Evolutionary conservation across 148 eudicot genomes (phyloP).

Genomic region (Pharnaceum exiguum): DNA sequence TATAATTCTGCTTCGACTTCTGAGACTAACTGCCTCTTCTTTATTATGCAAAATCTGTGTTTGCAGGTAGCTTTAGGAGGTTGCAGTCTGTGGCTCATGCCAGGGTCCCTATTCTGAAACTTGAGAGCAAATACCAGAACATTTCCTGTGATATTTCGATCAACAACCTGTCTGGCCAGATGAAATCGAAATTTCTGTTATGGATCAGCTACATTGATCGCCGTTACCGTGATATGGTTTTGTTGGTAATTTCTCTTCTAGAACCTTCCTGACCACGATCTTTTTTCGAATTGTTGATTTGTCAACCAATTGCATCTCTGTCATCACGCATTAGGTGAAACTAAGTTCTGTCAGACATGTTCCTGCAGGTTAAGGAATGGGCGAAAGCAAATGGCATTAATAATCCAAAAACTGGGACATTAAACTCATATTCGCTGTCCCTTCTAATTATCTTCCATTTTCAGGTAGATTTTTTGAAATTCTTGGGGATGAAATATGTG

Average conservation of each 20-base stretch:
- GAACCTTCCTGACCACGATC: no score
- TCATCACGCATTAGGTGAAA: not conserved
- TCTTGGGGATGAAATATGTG: not conserved
- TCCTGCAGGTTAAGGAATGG: constrained; percentile 93
- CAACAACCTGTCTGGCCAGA: constrained; percentile 72
- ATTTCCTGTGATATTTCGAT: constrained; percentile 90
- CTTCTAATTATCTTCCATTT: constrained; percentile 88
- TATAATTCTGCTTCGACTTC: no score
- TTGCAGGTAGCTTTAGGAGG: constrained; percentile 63
- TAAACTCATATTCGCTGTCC: constrained; percentile 79
- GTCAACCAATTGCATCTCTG: constrained; percentile 4
- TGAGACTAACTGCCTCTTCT: not conserved
- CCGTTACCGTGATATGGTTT: constrained; percentile 85
- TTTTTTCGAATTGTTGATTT: no score
- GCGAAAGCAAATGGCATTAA: constrained; percentile 81
- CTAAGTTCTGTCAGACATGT: constrained; percentile 13
- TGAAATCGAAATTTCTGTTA: constrained; percentile 80
- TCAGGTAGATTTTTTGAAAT: constrained; percentile 48
- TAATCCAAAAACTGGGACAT: constrained; percentile 67
- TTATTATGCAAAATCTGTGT: not conserved
- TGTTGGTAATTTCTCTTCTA: no score
- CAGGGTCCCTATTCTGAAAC: constrained; percentile 80
- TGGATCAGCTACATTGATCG: constrained; percentile 84
- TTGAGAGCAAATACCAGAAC: constrained; percentile 41
- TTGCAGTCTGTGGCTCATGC: constrained; percentile 65